phyloP scores from a whole-genome alignment of 768 basidiomycete genomes.

The Artomyces pyxidatus region DNA sequence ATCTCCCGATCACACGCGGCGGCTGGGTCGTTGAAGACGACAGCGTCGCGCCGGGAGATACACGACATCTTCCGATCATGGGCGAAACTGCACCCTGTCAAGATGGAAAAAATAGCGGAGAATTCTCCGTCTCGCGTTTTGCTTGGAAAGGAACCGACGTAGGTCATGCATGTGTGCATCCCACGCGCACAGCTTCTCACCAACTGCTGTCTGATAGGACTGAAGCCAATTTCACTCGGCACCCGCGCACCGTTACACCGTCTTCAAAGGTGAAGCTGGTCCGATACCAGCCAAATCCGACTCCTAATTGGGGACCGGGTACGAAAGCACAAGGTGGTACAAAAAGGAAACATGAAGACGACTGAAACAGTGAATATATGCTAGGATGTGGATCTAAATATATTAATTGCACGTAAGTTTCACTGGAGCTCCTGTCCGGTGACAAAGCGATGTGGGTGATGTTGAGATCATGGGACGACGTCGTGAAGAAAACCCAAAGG shows the following conservation, averaged over 20 bases:
- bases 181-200: no score
- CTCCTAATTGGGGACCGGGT: slow-evolving; percentile 90
- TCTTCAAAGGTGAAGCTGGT: slow-evolving; percentile 70
- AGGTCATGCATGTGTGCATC: slow-evolving; percentile 17
- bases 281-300: slow-evolving; percentile 86
- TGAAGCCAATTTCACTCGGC: slow-evolving; percentile 67
- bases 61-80: slow-evolving; percentile 83
- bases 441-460: no score
- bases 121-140: slow-evolving; percentile 64
- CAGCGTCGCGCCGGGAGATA: slow-evolving; percentile 60
- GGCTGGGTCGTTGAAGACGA: slow-evolving; percentile 87
- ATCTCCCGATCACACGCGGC: slow-evolving; percentile 89
- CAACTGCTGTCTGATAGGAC: slow-evolving; percentile 32
- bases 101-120: slow-evolving; percentile 71
- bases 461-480: no score
- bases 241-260: slow-evolving; percentile 54
- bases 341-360: slow-evolving; percentile 34
- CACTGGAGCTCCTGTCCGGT: no score
- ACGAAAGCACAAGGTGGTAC: slow-evolving; percentile 43
- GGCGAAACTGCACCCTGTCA: slow-evolving; percentile 76
- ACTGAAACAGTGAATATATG: slow-evolving; percentile 14
- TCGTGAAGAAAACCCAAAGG: no score
- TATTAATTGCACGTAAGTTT: no score
- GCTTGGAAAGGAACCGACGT: slow-evolving; percentile 65
- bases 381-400: slow-evolving; percentile 8